These are phyloP conservation scores for Ambrosia artemisiifolia DNA, from an alignment of 129 eudicot genomes.

Conservation along the genomic window DNA sequence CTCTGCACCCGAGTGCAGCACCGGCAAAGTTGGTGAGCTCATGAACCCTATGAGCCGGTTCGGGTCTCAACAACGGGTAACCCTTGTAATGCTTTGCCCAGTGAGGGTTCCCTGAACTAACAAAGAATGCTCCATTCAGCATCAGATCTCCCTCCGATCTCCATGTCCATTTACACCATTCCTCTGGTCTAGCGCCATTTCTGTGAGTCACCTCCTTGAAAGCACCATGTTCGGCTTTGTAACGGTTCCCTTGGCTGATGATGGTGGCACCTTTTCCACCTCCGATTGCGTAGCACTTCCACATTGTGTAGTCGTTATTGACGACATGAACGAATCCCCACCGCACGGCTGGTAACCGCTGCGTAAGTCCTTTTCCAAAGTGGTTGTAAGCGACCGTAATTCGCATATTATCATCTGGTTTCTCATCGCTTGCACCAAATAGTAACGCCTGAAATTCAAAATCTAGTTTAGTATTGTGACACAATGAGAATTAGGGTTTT, in stretches of 20 bases:
- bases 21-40: conserved; percentile 54
- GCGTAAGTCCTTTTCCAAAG: conserved; percentile 77
- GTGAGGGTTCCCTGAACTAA: conserved; percentile 59
- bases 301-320: conserved; percentile 94
- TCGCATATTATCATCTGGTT: conserved; percentile 52
- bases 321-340: conserved; percentile 78
- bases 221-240: conserved; percentile 57
- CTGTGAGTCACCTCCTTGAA: conserved; percentile 72
- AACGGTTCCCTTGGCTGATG: conserved; percentile 89
- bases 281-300: conserved; percentile 90
- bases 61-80: conserved; percentile 36
- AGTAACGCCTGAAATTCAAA: conserved; percentile 50
- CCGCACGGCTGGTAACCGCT: conserved; percentile 78
- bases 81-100: conserved; percentile 23
- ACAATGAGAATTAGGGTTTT: neutral
- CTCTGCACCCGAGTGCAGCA: conserved; percentile 42
- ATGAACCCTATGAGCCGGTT: conserved; percentile 37
- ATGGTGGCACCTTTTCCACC: conserved; percentile 79
- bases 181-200: conserved; percentile 36
- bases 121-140: conserved; percentile 74
- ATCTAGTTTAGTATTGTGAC: neutral
- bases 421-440: conserved; percentile 68
- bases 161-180: conserved; percentile 81
- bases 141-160: conserved; percentile 75
- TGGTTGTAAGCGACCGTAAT: conserved; percentile 75